Conservation (phyloP, 176 grass and related monocot species). For the Ensete glaucum region DNA sequence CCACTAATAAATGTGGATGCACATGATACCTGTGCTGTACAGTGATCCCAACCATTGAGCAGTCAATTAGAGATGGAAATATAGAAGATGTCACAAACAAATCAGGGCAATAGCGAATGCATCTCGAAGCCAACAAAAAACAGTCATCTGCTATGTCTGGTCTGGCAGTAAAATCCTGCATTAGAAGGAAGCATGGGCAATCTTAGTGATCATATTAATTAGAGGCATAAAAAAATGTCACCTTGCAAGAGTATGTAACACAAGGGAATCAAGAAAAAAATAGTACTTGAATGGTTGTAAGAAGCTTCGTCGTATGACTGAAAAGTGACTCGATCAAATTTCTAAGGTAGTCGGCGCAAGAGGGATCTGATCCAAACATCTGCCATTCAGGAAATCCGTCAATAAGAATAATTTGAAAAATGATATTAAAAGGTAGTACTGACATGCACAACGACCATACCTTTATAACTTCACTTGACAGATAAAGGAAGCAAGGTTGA, state of each 20-base stretch:
- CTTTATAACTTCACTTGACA: constrained; percentile 99
- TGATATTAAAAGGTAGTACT: neutral
- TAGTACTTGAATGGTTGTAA: constrained; percentile 72
- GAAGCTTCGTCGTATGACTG: constrained; percentile 71
- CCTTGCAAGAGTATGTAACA: neutral
- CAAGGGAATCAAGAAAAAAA: constrained; percentile 5
- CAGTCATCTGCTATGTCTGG: constrained; percentile 98
- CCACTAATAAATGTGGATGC: too few relatives aligned
- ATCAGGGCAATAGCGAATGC: constrained; percentile 87
- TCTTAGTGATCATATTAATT: constrained; percentile 9
- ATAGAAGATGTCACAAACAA: constrained; percentile 67
- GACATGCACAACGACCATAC: constrained; percentile 25
- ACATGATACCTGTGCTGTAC: constrained; percentile 78
- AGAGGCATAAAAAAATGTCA: neutral
- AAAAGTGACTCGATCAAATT: constrained; percentile 82
- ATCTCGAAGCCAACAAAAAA: constrained; percentile 92
- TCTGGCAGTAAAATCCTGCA: constrained; percentile 97
- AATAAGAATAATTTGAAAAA: constrained; percentile 7
- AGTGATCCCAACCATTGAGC: constrained; percentile 87
- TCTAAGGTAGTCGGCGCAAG: constrained; percentile 65
- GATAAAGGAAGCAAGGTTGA: constrained; percentile 92
- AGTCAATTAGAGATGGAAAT: constrained; percentile 78
- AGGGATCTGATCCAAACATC: constrained; percentile 93
- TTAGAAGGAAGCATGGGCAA: constrained; percentile 12
- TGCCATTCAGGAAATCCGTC: constrained; percentile 26